Evolutionary conservation across 805 yeast species (phyloP).

Genomic region (Saccharomycopsis selenospora): DNA sequence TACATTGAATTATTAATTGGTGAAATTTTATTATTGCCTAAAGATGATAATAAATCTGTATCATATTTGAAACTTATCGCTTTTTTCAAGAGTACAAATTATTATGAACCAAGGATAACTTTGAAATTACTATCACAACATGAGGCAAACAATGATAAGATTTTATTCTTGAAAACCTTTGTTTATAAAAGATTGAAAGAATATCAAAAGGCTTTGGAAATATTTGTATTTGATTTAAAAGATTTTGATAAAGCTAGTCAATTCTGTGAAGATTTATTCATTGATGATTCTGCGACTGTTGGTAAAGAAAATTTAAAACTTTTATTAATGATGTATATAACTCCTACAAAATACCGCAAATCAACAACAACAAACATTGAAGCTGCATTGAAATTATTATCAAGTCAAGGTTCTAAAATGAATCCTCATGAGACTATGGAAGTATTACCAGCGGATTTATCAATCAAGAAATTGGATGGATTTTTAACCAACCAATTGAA

Average conservation of each 20-base stretch:
- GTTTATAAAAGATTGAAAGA: slow-evolving; percentile 53
- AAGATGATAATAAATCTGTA: slow-evolving; percentile 19
- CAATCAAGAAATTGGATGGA: slow-evolving; percentile 19
- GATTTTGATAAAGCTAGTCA: slow-evolving; percentile 52
- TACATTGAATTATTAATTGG: slow-evolving; percentile 40
- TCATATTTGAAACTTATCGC: slow-evolving; percentile 30
- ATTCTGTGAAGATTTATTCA: slow-evolving; percentile 49
- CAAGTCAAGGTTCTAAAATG: slow-evolving; percentile 35
- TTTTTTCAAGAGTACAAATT: slow-evolving; percentile 30
- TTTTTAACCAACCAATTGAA: slow-evolving; percentile 28
- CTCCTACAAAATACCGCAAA: slow-evolving; percentile 17
- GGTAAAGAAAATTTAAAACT: slow-evolving; percentile 44
- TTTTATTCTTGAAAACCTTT: slow-evolving; percentile 43
- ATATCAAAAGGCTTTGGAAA: slow-evolving; percentile 55
- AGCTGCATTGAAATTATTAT: slow-evolving; percentile 29
- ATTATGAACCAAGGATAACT: slow-evolving; percentile 35
- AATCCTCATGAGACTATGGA: slow-evolving; percentile 23
- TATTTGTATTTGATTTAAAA: slow-evolving; percentile 49
- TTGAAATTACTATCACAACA: slow-evolving; percentile 24
- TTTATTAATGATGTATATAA: slow-evolving; percentile 37
- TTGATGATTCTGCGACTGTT: slow-evolving; percentile 26
- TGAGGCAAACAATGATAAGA: slow-evolving; percentile 2
- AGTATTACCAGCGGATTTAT: slow-evolving; percentile 6
- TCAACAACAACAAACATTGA: slow-evolving; percentile 20
- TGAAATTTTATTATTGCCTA: not conserved